Evolutionary conservation across 805 yeast species (phyloP).

Genomic region (Barnettozyma populi): DNA sequence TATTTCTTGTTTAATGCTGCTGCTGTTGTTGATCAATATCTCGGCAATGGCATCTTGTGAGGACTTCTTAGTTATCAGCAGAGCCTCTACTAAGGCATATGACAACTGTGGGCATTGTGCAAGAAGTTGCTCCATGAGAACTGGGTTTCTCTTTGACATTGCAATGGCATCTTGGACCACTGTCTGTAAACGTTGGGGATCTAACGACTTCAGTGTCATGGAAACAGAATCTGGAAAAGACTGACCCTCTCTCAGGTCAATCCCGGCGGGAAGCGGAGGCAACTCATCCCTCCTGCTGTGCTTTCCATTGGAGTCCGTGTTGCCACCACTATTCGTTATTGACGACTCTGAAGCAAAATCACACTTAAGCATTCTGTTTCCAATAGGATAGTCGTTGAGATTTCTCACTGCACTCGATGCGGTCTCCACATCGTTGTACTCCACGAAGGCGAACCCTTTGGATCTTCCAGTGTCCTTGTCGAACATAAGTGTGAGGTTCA

Average conservation of each 20-base stretch:
- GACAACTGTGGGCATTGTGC: constrained; percentile 74
- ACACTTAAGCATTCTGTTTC: constrained; percentile 67
- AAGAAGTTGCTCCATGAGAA: constrained; percentile 53
- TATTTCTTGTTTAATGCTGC: not conserved
- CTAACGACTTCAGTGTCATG: constrained; percentile 39
- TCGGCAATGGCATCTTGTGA: constrained; percentile 28
- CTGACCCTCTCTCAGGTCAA: constrained; percentile 30
- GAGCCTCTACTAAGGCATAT: constrained; percentile 74
- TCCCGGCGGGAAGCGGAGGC: constrained; percentile 54
- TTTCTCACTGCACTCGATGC: constrained; percentile 90
- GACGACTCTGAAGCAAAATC: constrained; percentile 58
- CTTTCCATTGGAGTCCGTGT: constrained; percentile 4
- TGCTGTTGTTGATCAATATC: constrained; percentile 27
- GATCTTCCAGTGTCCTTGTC: constrained; percentile 88
- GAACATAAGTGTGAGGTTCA: constrained; percentile 66
- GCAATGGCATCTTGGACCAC: constrained; percentile 53
- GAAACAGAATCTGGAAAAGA: constrained; percentile 38
- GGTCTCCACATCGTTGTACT: constrained; percentile 70
- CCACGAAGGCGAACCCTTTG: constrained; percentile 85
- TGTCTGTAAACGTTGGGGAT: constrained; percentile 40
- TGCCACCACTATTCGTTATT: constrained; percentile 7
- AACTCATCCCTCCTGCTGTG: constrained; percentile 23
- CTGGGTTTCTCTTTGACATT: constrained; percentile 53
- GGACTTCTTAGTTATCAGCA: constrained; percentile 31
- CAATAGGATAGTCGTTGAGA: constrained; percentile 71